Evolutionary conservation across 768 basidiomycete genomes (phyloP), one percentile per base, ranked within the genome.

Genomic region (Pulveroboletus frians): DNA sequence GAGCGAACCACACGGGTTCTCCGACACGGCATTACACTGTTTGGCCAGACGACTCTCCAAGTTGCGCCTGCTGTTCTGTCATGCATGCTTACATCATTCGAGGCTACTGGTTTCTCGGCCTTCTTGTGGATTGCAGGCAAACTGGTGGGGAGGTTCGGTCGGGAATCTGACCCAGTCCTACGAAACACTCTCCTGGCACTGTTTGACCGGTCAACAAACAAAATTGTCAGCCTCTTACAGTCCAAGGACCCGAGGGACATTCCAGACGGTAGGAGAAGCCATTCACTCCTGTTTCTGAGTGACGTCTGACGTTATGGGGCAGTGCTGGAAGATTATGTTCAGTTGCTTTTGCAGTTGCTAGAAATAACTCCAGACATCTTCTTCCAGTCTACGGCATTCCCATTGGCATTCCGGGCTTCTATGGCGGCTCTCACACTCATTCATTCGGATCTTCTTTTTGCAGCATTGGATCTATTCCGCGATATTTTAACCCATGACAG

Each of bases 51-150:
- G 0, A 78, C 82, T 9, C 73, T 87, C 39, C 70, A 83, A 4
- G 73, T 96, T 42, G 78, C 88, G 9, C 78, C 89, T 20, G 73
- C 83, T 0, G 75, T 93, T 2, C 68, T 95, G 39, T 75, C 76
- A 7, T 78, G 90, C 43, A 87, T 98, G 87, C 76, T 83, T 2
- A 60, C 76, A 8, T 77, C 79, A 7, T 99, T 97, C 61, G 88
- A 91, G 58, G 68, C 73, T 9, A 90, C 88, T 9, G 88, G 87
- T 0, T 82, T 84, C 60, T 78, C 94, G 10, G 85, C 88, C 55
- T 98, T 91, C 69, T 67, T 98, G 18, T 99, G 96, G 96, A 89
- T 98, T 50, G 84, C 83, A 27, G 88, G 92, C 38, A 97, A 97
- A 69, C 68, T 89, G 23, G 76, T 91, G n/a, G 74, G 75, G 29